Evolutionary conservation across 176 grass and related monocot genomes (phyloP), one percentile per base, ranked within the genome.

Genomic region (Zoysia pacifica): DNA sequence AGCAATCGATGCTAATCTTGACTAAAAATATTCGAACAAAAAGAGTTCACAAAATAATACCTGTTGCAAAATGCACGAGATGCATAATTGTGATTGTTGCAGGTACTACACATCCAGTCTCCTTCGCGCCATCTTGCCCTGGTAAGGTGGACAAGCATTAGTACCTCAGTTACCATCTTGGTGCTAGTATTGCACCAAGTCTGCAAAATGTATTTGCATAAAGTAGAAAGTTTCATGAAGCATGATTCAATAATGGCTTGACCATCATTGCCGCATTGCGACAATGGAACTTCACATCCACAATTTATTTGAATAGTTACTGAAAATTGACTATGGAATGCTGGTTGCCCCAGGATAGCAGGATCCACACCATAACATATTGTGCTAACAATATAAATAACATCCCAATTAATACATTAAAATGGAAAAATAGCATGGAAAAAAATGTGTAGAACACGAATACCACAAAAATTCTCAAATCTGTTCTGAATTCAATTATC

Each of bases 41-140:
- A 76, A 49, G 46, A 78, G 28, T 38, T 20, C 37, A 80, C 1
- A 47, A n/a, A 68, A 62, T 9, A 73, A 35, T 89, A 99, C 96
- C 96, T 99, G 81, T 99, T 99, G 77, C 96, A 99, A 86, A 87
- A 85, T 10, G 92, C 84, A 77, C 90, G 88, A 41, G 96, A 99
- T 88, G 92, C 90, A 87, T 92, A 99, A 83, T 99, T 99, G 81
- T 99, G 96, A 90, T 99, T 99, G 81, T 88, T 95, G 83, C 96
- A 99, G 73, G 84, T 93, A 65, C 66, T 91, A 81, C 92, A 95
- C 88, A 99, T 84, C 96, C 96, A 99, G 73, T 99, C 96, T 43
- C 96, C 96, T 48, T 99, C 88, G 36, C 92, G 92, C 96, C 96
- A 99, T 91, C 93, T 99, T 75, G 86, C 87, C 86, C 96, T 99